A percentile compares a stretch with the other conserved stretches of the same genome.
phyloP scores from a whole-genome alignment of 2,329 filamentous ascomycete genomes.

The Verticillium zaregamsianum region DNA sequence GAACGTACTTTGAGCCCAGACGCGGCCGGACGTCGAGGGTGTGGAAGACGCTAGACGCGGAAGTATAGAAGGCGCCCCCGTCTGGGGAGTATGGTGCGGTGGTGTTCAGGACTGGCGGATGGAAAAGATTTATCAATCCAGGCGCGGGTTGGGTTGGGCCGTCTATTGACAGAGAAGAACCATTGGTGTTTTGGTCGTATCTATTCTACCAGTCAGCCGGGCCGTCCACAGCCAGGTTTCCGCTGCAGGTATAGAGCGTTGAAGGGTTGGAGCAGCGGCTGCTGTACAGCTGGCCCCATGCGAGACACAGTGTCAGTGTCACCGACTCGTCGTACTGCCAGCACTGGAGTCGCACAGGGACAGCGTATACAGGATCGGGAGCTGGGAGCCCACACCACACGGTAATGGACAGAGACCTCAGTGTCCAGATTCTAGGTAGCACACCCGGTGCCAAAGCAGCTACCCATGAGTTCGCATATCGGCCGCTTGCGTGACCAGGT shows the following conservation, averaged over 20 bases:
- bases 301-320: slow-evolving; percentile 23
- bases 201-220: slow-evolving; percentile 31
- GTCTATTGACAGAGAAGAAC: slow-evolving; percentile 50
- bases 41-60: slow-evolving; percentile 39
- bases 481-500: neutral
- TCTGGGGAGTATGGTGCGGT: slow-evolving; percentile 47
- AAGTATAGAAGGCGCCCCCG: slow-evolving; percentile 43
- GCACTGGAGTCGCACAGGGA: slow-evolving; percentile 38
- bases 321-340: slow-evolving; percentile 40
- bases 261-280: neutral
- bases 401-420: neutral
- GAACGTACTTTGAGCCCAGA: slow-evolving; percentile 51
- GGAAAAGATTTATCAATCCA: slow-evolving; percentile 45
- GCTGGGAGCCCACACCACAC: slow-evolving; percentile 17
- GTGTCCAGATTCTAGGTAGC: slow-evolving; percentile 9
- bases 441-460: slow-evolving; percentile 27
- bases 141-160: slow-evolving; percentile 44
- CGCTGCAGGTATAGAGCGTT: neutral
- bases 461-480: slow-evolving; percentile 25
- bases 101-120: slow-evolving; percentile 42
- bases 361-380: slow-evolving; percentile 35
- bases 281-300: slow-evolving; percentile 14
- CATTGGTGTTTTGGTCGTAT: slow-evolving; percentile 51
- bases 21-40: slow-evolving; percentile 50
- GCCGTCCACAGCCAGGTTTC: slow-evolving; percentile 1